Evolutionary conservation across 495 filamentous ascomycete genomes (phyloP).

Genomic region (Podospora tetraspora): DNA sequence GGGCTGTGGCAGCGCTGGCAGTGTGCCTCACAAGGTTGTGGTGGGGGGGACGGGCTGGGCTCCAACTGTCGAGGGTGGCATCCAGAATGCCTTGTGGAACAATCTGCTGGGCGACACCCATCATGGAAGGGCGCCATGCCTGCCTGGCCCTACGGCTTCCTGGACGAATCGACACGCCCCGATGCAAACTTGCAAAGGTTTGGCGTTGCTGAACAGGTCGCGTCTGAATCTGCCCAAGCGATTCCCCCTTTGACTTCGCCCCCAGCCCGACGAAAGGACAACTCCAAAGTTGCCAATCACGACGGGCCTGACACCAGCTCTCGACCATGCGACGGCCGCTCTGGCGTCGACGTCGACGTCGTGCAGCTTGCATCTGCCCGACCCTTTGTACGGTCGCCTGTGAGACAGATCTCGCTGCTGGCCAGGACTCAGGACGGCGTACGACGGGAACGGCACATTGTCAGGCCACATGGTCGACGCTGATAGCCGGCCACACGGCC

Average conservation of each 20-base stretch:
- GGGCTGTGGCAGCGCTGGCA: conserved; percentile 10
- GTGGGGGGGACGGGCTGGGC: not conserved
- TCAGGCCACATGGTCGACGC: not conserved
- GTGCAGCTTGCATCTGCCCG: not conserved
- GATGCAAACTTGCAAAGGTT: not conserved
- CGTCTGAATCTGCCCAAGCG: not conserved
- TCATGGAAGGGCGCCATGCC: conserved; percentile 5
- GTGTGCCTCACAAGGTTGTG: conserved; percentile 13
- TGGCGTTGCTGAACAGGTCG: not conserved
- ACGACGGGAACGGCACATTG: not conserved
- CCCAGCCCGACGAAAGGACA: not conserved
- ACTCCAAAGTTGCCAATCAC: not conserved
- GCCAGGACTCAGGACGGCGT: not conserved
- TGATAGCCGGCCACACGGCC: not conserved
- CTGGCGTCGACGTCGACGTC: not conserved
- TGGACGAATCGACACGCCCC: not conserved
- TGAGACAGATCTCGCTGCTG: not conserved
- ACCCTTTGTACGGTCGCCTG: not conserved
- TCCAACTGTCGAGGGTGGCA: not conserved
- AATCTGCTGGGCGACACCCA: not conserved
- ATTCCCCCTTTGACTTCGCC: not conserved
- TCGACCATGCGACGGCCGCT: not conserved
- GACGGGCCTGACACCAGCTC: not conserved
- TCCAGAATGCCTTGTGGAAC: conserved; percentile 14
- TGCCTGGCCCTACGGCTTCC: not conserved